These are phyloP conservation scores for Larix kaempferi DNA, from an alignment of 75 land plant genomes.

Conservation along the genomic window DNA sequence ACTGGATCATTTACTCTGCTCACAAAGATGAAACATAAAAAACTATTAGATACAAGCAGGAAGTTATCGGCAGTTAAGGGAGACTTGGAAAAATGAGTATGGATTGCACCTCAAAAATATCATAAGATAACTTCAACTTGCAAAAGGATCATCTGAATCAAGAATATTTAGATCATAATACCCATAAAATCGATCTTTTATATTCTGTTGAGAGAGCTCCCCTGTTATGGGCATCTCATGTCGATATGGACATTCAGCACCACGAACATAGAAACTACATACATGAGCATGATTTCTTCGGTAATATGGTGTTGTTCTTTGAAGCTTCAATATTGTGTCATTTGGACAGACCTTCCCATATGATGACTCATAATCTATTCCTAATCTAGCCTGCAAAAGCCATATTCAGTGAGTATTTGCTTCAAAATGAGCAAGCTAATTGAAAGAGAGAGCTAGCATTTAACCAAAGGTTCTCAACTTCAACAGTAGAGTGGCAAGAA, in stretches of 20 bases:
- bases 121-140: no score
- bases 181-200: constrained; percentile 98
- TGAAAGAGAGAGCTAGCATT: no score
- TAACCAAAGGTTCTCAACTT: no score
- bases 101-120: no score
- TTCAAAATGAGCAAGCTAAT: neutral
- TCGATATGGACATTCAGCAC: constrained; percentile 94
- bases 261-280: constrained; percentile 93
- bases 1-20: constrained; percentile 98
- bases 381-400: constrained; percentile 80
- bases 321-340: constrained; percentile 95
- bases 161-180: constrained; percentile 9
- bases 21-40: constrained; percentile 6
- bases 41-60: neutral
- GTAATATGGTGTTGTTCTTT: constrained; percentile 90
- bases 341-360: constrained; percentile 84
- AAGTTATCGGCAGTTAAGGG: constrained; percentile 37
- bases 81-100: no score
- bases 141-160: no score
- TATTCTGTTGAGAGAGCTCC: constrained; percentile 92
- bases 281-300: constrained; percentile 92
- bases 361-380: constrained; percentile 93
- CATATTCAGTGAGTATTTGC: neutral
- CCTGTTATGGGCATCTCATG: constrained; percentile 97
- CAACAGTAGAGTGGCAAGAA: no score